Base-by-base conservation (phyloP, 306 rosid species). In the Acacia melanoxylon region DNA sequence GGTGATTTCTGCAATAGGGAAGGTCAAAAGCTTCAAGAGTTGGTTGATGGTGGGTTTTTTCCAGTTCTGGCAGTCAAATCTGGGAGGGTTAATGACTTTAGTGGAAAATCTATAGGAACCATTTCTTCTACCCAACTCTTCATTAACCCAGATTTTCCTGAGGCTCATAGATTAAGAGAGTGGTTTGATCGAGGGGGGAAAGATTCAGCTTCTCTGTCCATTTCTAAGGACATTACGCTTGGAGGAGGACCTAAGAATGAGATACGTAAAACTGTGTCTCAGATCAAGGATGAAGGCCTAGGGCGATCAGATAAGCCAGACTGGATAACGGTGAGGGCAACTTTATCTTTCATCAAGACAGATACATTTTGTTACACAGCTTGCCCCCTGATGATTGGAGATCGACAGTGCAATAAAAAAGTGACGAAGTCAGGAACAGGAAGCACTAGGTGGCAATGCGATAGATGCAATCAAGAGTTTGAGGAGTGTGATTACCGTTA, bases 1-100 rank as follows among this genome's bases (percentile, higher is more conserved):
- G 99, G 99, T 8, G 98, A 95, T 48, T 89, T 93, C 81, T 95
- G 99, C 90, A 95, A 95, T 65, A 88, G 90, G 89, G 99, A 95
- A 89, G 99, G 99, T 81, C 97, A 91, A 83, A 83, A 82, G 82
- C 91, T 95, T 78, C 94, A 93, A 83, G 96, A 93, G 82, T 88
- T 92, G 87, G 78, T 86, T 11, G 90, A 89, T 81, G 52, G 87
- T 45, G 94, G 96, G 61, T 6, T 68, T 42, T 93, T 73, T 80
- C 98, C 99, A 13, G 86, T 93, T 84, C 82, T 95, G 80, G 99
- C 98, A 51, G 93, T 95, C 77, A 95, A 95, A 84, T 86, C 98
- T 42, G 99, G 98, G 87, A 95, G 92, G 88, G 91, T 95, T 33
- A 95, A 75, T 73, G 97, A 95, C 78, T 95, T 95, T 72, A 95